Conservation (phyloP, 805 yeast species). For the Teunomyces funiuensis region DNA sequence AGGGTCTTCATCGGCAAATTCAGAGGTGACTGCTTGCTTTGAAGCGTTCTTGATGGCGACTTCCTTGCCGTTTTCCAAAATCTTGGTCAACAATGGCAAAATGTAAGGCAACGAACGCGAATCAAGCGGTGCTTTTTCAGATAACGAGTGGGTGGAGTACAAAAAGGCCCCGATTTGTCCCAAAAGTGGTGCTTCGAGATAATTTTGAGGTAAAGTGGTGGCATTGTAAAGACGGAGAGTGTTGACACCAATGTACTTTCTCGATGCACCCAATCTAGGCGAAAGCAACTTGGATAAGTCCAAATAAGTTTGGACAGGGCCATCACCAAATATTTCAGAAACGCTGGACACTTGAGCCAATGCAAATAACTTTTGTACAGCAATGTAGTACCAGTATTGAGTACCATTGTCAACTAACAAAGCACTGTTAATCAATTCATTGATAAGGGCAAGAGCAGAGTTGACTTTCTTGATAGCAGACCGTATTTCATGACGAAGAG, state of each 20-base stretch:
- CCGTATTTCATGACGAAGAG: constrained; percentile 50
- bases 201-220: constrained; percentile 45
- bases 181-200: constrained; percentile 50
- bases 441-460: constrained; percentile 55
- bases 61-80: constrained; percentile 63
- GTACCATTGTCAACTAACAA: constrained; percentile 65
- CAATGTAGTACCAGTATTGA: constrained; percentile 68
- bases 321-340: constrained; percentile 38
- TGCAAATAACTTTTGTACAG: constrained; percentile 50
- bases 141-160: constrained; percentile 70
- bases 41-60: constrained; percentile 53
- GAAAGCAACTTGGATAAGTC: constrained; percentile 53
- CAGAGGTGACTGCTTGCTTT: constrained; percentile 54
- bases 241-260: constrained; percentile 65
- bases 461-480: constrained; percentile 33
- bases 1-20: constrained; percentile 78
- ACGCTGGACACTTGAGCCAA: constrained; percentile 39
- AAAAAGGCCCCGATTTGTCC: constrained; percentile 64
- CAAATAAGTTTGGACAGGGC: constrained; percentile 52
- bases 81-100: constrained; percentile 70
- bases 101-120: constrained; percentile 66
- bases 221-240: constrained; percentile 58
- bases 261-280: constrained; percentile 49
- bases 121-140: constrained; percentile 73
- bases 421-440: constrained; percentile 49